Evolutionary conservation across 129 eudicot genomes (phyloP).

Genomic region (Artemisia argyi): DNA sequence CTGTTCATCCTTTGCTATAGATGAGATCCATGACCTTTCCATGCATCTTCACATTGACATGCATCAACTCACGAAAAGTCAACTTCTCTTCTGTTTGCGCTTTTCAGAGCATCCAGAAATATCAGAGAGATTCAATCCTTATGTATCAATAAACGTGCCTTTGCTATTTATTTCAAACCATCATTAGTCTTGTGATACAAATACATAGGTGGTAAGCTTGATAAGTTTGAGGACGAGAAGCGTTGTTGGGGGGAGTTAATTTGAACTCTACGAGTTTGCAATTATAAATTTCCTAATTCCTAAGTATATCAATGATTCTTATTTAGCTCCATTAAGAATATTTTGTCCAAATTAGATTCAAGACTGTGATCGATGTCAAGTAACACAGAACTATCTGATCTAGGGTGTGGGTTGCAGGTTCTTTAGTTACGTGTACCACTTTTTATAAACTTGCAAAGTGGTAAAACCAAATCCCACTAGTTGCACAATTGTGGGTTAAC

Average conservation of each 20-base stretch:
- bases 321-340: not conserved
- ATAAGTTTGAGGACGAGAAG: not conserved
- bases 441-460: slow-evolving; percentile 4
- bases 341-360: not conserved
- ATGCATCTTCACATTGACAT: too few species aligned
- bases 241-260: not conserved
- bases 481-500: not conserved
- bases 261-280: not conserved
- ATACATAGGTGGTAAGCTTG: too few species aligned
- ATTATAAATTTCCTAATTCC: not conserved
- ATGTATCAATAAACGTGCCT: too few species aligned
- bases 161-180: too few species aligned
- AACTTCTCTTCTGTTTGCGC: too few species aligned
- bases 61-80: too few species aligned
- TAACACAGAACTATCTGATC: not conserved
- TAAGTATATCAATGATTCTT: not conserved
- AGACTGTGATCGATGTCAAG: slow-evolving; percentile 11
- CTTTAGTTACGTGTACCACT: not conserved
- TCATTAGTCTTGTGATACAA: too few species aligned
- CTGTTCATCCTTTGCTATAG: too few species aligned
- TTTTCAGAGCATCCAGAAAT: too few species aligned
- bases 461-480: not conserved
- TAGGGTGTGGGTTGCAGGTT: slow-evolving; percentile 2
- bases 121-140: too few species aligned
- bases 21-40: too few species aligned